Base-by-base conservation (phyloP, 495 filamentous ascomycete species). In the Tuber borchii region DNA sequence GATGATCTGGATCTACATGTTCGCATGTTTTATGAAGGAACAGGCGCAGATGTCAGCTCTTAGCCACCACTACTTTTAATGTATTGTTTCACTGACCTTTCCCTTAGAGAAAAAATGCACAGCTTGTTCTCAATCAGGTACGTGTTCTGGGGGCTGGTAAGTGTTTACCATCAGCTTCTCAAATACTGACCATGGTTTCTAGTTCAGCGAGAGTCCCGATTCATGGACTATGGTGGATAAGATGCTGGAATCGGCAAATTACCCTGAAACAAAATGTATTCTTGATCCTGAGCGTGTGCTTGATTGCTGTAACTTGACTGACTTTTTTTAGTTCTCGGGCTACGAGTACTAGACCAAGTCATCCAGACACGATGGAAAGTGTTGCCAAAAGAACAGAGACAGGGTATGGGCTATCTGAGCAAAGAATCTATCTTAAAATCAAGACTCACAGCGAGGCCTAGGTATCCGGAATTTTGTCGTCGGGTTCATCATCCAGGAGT, bases 311-410 rank as follows among this genome's bases (percentile, higher is more conserved):
- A 34, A 16, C 26, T 51, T 73, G n/a, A 71, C 73, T 76, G 83
- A 90, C 92, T 84, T 76, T 37, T 37, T 75, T 69, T 78, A 97
- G 93, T 96, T 84, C 88, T 98, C 82, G 95, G 93, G 65, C 86
- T 99, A 78, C 96, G 98, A 86, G 93, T 99, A 74, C 90, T 98
- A 71, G 96, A 99, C 85, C 93, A 92, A 88, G 95, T 99, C 77
- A 98, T 98, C 80, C 95, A 96, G 91, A 99, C 96, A 69, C 90
- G 95, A 85, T 98, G 95, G 96, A 99, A 97, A 85, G 93, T 98
- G 68, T 85, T 98, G 74, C 95, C 96, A 31, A 89, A 93, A 82
- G 95, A 97, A 70, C 95, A 99, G 85, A 96, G 96, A 83, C 90
- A 96, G 88, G 94, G 93, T 93, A 84, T 75, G 83, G 76, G 81